phyloP scores from a whole-genome alignment of 2,329 filamentous ascomycete genomes.

The Phialophora chinensis region DNA sequence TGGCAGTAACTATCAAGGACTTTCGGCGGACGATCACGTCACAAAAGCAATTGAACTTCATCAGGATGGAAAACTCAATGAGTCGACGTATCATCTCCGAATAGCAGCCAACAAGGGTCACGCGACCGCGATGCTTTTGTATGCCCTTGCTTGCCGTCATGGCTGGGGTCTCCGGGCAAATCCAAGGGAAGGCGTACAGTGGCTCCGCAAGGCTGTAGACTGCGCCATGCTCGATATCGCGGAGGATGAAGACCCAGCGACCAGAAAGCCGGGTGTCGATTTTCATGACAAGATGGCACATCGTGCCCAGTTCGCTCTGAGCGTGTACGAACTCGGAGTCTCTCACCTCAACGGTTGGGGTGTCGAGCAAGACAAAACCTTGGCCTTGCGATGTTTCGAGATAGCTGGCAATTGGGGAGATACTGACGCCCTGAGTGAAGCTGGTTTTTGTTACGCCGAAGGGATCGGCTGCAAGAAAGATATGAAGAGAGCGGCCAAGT shows the following conservation, averaged over 20 bases:
- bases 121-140: conserved; percentile 93
- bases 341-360: conserved; percentile 99
- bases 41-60: conserved; percentile 89
- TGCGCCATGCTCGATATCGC: conserved; percentile 80
- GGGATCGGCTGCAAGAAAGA: conserved; percentile 95
- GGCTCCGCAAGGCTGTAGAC: conserved; percentile 90
- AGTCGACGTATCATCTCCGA: conserved; percentile 94
- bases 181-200: conserved; percentile 84
- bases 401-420: conserved; percentile 97
- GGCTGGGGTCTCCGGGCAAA: conserved; percentile 98
- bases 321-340: conserved; percentile 94
- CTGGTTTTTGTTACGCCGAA: conserved; percentile 94
- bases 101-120: conserved; percentile 84
- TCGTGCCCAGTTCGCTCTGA: conserved; percentile 90
- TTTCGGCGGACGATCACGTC: conserved; percentile 78
- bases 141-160: conserved; percentile 91
- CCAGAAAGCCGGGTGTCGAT: conserved; percentile 64
- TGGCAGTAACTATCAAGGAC: conserved; percentile 38
- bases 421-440: conserved; percentile 89
- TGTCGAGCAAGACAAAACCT: conserved; percentile 85
- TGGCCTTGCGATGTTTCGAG: conserved; percentile 92
- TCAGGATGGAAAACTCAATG: conserved; percentile 82
- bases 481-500: conserved; percentile 87
- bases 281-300: conserved; percentile 76
- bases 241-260: conserved; percentile 70